Evolutionary conservation across 345 rosid genomes (phyloP).

Genomic region (Corymbia maculata): DNA sequence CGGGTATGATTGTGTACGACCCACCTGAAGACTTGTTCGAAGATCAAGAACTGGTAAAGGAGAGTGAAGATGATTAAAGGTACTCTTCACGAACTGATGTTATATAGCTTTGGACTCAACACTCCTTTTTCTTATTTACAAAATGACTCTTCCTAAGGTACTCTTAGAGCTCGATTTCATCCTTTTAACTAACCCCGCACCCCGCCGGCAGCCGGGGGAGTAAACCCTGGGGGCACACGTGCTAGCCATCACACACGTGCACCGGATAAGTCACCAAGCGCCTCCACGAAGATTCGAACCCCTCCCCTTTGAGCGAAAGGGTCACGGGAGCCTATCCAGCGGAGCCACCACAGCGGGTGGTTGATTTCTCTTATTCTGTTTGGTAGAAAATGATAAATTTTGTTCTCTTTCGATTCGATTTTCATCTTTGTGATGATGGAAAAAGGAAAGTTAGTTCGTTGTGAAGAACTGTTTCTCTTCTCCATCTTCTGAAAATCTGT

Average conservation of each 20-base stretch:
- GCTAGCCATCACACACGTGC: too few species aligned
- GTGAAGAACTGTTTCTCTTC: not conserved
- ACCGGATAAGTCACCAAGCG: too few species aligned
- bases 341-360: too few species aligned
- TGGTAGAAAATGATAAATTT: not conserved
- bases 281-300: too few species aligned
- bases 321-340: too few species aligned
- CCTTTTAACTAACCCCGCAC: not conserved
- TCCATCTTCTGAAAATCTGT: not conserved
- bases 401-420: not conserved
- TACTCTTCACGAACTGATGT: not conserved
- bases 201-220: too few species aligned
- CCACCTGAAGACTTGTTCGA: conserved; percentile 77
- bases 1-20: conserved; percentile 77
- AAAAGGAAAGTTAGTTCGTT: not conserved
- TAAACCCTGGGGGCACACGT: too few species aligned
- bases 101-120: not conserved
- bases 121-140: not conserved
- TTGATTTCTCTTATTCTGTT: not conserved
- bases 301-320: too few species aligned
- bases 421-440: not conserved
- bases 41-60: conserved; percentile 28
- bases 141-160: not conserved
- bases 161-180: not conserved
- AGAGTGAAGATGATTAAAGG: conserved; percentile 36